phyloP scores from a whole-genome alignment of 257 asterid species.

The Anisodus tanguticus region DNA sequence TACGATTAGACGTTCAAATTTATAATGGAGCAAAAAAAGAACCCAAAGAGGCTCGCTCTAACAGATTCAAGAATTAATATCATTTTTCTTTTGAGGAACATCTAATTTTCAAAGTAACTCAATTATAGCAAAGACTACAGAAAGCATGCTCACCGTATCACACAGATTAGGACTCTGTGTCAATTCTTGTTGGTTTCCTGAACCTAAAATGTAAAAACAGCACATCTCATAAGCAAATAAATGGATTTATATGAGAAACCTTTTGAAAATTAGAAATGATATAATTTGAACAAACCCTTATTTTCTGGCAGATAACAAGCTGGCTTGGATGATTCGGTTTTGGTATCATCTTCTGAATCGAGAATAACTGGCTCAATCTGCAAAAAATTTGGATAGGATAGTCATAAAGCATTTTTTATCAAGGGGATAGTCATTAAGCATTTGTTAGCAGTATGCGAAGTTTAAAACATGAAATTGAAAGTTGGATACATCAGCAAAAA shows the following conservation, averaged over 20 bases:
- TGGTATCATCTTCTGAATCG: conserved; percentile 63
- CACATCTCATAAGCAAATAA: conserved; percentile 32
- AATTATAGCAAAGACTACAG: conserved; percentile 17
- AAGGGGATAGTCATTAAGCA: conserved; percentile 31
- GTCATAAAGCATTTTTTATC: conserved; percentile 29
- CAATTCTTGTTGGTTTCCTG: conserved; percentile 43
- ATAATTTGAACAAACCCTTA: conserved; percentile 50
- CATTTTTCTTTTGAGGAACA: background rate
- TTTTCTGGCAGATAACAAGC: conserved; percentile 34
- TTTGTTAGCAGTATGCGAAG: conserved; percentile 10
- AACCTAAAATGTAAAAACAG: conserved; percentile 47
- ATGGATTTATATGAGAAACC: conserved; percentile 30
- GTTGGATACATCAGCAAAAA: conserved; percentile 36
- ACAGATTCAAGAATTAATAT: conserved; percentile 1
- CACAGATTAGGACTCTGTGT: conserved; percentile 31
- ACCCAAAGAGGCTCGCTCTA: background rate
- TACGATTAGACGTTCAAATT: background rate
- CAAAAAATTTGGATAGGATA: conserved; percentile 35
- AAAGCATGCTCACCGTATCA: conserved; percentile 35
- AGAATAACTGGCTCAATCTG: conserved; percentile 52
- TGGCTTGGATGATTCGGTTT: conserved; percentile 37
- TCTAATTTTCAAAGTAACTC: conserved; percentile 3
- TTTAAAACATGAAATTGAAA: conserved; percentile 27
- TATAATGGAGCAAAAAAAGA: conserved; percentile 13
- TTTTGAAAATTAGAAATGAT: conserved; percentile 26